These are phyloP conservation scores for Chlorella vulgaris DNA, from an alignment of 139 green algal genomes.

Conservation along the genomic window DNA sequence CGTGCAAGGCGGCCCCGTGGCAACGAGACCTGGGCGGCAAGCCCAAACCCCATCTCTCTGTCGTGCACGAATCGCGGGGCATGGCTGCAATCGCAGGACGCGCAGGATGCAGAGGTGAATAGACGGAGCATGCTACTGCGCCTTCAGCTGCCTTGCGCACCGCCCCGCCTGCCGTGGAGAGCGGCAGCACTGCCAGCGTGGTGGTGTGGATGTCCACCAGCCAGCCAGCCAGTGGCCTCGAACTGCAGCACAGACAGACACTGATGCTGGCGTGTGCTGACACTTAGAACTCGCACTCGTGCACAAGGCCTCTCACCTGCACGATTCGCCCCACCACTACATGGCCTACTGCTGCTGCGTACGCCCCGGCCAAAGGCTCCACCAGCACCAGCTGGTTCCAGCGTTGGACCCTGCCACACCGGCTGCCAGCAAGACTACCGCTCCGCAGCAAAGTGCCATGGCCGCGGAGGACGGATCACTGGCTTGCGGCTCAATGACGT, in stretches of 20 bases:
- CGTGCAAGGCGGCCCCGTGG: too few relatives aligned
- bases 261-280: background rate
- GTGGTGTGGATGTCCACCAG: conserved; percentile 3
- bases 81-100: too few relatives aligned
- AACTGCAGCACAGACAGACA: background rate
- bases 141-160: conserved; percentile 1
- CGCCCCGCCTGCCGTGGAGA: conserved; percentile 3
- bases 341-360: conserved; percentile 4
- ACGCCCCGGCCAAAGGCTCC: background rate
- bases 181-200: too few relatives aligned
- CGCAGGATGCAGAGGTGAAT: too few relatives aligned
- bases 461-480: too few relatives aligned
- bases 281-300: background rate
- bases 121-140: too few relatives aligned
- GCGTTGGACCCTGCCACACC: background rate
- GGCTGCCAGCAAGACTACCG: conserved; percentile 9
- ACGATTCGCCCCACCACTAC: conserved; percentile 6
- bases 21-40: too few relatives aligned
- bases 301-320: background rate
- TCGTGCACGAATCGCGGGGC: too few relatives aligned
- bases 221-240: conserved; percentile 1
- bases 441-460: too few relatives aligned
- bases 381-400: conserved; percentile 22
- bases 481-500: too few relatives aligned
- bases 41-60: too few relatives aligned